Base-by-base conservation (phyloP, 495 filamentous ascomycete species). In the Hypoxylon fuscum region DNA sequence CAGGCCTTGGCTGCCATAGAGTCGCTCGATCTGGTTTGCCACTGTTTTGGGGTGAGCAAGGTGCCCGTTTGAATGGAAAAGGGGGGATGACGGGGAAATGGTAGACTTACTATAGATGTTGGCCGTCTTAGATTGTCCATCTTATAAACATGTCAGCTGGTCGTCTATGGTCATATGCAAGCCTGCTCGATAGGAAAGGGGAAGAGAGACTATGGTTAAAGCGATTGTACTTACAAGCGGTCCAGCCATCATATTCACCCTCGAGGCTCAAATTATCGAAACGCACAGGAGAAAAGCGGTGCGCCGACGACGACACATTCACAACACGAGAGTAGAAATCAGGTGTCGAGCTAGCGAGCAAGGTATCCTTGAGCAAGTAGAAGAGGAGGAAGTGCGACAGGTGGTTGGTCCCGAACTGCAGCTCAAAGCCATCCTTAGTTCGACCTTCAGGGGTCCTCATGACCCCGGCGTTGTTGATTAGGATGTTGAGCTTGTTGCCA, bases 331-430 rank as follows among this genome's bases (percentile, higher is more conserved):
- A 68, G 11, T 67, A 58, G 55, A 69, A 59, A 2, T 50, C 40
- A 14, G 66, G 59, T 7, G 69, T 67, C 12, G 74, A 69, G 20
- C 68, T 70, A 11, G 72, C 59, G 12, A 83, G 70, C 7, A 83
- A 68, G 25, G 74, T 46, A 15, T 70, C 63, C 59, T 77, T 74
- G 25, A 85, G 76, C 3, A 79, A 75, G n/a, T 77, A 55, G 68
- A 83, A 81, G n/a, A 85, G 68, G 18, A 83, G 76, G 68, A 83
- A 84, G 56, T 86, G 82, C 5, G 59, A 72, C 0, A 84, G 69
- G 60, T 85, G 77, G 68, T 85, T 83, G 0, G 77, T 81, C 11
- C 72, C 77, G 49, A 86, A 77, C 46, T 84, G 78, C 0, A 69
- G 65, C 57, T 85, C 81, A 53, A 79, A 77, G 9, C 77, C 77